A percentile compares a stretch with the other conserved stretches of the same genome.
These are phyloP conservation scores for Penstemon eatonii DNA, from an alignment of 257 asterid genomes.

Conservation along the genomic window DNA sequence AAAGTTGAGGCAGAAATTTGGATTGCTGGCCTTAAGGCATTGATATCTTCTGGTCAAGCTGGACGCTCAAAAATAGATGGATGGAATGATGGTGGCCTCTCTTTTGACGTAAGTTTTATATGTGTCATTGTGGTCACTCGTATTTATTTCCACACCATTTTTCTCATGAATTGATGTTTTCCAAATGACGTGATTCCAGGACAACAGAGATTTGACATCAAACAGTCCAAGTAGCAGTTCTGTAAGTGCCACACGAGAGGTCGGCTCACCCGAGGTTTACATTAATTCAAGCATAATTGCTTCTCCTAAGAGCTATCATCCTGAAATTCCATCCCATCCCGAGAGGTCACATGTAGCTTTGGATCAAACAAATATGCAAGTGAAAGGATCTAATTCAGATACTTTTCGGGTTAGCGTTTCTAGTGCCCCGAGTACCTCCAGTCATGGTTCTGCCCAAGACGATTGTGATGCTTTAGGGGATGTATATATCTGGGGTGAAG, in stretches of 20 bases:
- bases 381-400: slow-evolving; percentile 76
- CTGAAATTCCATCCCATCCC: slow-evolving; percentile 46
- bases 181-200: slow-evolving; percentile 42
- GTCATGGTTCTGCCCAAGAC: slow-evolving; percentile 91
- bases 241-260: slow-evolving; percentile 65
- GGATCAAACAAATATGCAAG: slow-evolving; percentile 81
- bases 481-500: slow-evolving; percentile 96
- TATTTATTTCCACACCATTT: neutral
- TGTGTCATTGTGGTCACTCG: neutral
- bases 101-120: slow-evolving; percentile 62
- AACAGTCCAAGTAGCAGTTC: slow-evolving; percentile 78
- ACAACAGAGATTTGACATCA: slow-evolving; percentile 68
- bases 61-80: slow-evolving; percentile 96
- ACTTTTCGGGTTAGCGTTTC: slow-evolving; percentile 90
- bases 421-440: slow-evolving; percentile 95
- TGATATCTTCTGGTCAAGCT: slow-evolving; percentile 75
- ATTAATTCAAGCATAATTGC: slow-evolving; percentile 50
- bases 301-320: slow-evolving; percentile 58
- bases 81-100: slow-evolving; percentile 86
- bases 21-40: slow-evolving; percentile 82
- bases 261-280: slow-evolving; percentile 69
- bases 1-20: slow-evolving; percentile 94
- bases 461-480: slow-evolving; percentile 93
- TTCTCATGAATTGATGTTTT: neutral
- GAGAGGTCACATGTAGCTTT: slow-evolving; percentile 77